Conservation (phyloP, 257 asterid genomes). For the Striga asiatica region DNA sequence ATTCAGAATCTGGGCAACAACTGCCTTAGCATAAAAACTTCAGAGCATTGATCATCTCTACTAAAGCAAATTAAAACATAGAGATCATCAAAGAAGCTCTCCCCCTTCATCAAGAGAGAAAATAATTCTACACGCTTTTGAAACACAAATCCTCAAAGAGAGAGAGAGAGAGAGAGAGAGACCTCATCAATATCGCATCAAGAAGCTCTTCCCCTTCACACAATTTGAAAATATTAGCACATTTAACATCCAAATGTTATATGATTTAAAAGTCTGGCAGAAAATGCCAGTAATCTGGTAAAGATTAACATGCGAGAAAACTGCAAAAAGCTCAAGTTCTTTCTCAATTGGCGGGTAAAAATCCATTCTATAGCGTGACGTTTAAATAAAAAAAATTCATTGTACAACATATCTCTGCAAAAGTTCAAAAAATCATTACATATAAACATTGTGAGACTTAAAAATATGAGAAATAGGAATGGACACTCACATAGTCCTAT, state of each 20-base stretch:
- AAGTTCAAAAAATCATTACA: not conserved
- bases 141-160: too few relatives aligned
- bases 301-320: too few relatives aligned
- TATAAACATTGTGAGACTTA: too few relatives aligned
- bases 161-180: too few relatives aligned
- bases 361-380: too few relatives aligned
- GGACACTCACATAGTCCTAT: constrained; percentile 19
- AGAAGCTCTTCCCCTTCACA: constrained; percentile 76
- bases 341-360: not conserved
- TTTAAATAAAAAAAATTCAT: too few relatives aligned
- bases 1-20: constrained; percentile 49
- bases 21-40: constrained; percentile 50
- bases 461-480: not conserved
- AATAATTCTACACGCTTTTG: too few relatives aligned
- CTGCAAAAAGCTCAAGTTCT: not conserved
- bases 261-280: too few relatives aligned
- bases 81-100: too few relatives aligned
- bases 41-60: constrained; percentile 54
- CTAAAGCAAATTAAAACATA: constrained; percentile 6
- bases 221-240: constrained; percentile 30
- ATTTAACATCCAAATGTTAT: constrained; percentile 1
- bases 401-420: constrained; percentile 73
- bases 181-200: constrained; percentile 60
- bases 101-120: too few relatives aligned
- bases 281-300: too few relatives aligned